These are phyloP conservation scores for Oldenlandia corymbosa DNA, from an alignment of 257 asterid genomes.

Conservation along the genomic window DNA sequence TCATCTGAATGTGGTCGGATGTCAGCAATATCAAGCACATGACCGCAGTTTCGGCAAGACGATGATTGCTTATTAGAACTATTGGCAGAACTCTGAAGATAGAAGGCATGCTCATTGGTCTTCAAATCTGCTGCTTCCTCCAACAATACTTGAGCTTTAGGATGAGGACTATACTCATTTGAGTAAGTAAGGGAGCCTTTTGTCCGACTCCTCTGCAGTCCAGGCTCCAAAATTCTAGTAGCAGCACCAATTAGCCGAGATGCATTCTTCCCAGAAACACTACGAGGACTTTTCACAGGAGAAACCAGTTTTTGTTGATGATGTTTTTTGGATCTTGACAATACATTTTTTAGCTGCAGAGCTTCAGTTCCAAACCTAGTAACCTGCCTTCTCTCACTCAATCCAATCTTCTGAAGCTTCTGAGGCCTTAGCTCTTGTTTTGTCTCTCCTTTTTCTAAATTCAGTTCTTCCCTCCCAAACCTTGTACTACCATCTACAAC, in stretches of 20 bases:
- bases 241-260: conserved; percentile 84
- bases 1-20: conserved; percentile 21
- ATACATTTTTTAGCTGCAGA: conserved; percentile 53
- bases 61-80: conserved; percentile 30
- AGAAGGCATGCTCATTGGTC: conserved; percentile 21
- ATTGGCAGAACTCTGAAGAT: conserved; percentile 17
- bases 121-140: conserved; percentile 25
- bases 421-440: conserved; percentile 71
- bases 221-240: conserved; percentile 77
- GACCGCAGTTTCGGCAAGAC: conserved; percentile 58
- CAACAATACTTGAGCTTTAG: conserved; percentile 18
- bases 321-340: conserved; percentile 59
- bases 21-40: conserved; percentile 26
- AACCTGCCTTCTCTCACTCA: conserved; percentile 44
- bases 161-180: conserved; percentile 16
- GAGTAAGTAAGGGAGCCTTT: conserved; percentile 57
- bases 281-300: conserved; percentile 72
- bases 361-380: conserved; percentile 55
- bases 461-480: conserved; percentile 27
- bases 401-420: conserved; percentile 75
- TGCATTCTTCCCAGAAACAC: conserved; percentile 47
- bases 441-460: conserved; percentile 37
- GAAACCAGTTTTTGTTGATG: conserved; percentile 51
- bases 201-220: conserved; percentile 52
- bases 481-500: conserved; percentile 13